These are phyloP conservation scores for Fusarium subtropicale DNA, from an alignment of 2,329 filamentous ascomycete genomes.

Conservation along the genomic window DNA sequence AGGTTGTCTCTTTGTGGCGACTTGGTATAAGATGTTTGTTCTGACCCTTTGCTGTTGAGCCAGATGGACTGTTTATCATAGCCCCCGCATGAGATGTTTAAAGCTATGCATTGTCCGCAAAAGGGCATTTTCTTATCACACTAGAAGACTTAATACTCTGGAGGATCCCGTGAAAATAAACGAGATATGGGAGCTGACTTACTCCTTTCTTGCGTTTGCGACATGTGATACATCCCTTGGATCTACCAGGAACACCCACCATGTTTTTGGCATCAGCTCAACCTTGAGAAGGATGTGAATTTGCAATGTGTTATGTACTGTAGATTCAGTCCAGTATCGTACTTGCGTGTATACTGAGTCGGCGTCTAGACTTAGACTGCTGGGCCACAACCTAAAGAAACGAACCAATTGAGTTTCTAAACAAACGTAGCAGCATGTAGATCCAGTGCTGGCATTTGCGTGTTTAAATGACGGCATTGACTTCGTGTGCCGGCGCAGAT, in stretches of 20 bases:
- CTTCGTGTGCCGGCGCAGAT: conserved; percentile 20
- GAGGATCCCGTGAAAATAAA: neutral
- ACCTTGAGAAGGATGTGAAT: neutral
- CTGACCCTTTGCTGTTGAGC: conserved; percentile 15
- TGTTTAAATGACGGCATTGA: conserved; percentile 30
- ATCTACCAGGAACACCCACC: conserved; percentile 29
- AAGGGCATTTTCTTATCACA: conserved; percentile 13
- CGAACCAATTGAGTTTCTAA: neutral
- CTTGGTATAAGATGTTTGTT: conserved; percentile 6
- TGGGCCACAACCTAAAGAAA: too few species aligned
- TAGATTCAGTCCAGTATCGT: neutral
- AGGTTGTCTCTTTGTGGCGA: rapidly evolving
- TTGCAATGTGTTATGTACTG: neutral
- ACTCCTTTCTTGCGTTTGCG: conserved; percentile 24
- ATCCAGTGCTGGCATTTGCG: neutral
- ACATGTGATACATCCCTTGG: conserved; percentile 24
- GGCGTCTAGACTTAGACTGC: neutral
- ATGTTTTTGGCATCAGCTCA: neutral
- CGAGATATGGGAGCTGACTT: neutral
- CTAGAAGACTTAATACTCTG: neutral
- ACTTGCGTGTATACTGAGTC: neutral
- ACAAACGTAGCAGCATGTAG: neutral
- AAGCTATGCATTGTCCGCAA: conserved; percentile 15
- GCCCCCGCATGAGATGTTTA: conserved; percentile 13
- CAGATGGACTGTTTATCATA: conserved; percentile 16